Conservation (phyloP, 768 basidiomycete genomes). For the Boletus sp. region DNA sequence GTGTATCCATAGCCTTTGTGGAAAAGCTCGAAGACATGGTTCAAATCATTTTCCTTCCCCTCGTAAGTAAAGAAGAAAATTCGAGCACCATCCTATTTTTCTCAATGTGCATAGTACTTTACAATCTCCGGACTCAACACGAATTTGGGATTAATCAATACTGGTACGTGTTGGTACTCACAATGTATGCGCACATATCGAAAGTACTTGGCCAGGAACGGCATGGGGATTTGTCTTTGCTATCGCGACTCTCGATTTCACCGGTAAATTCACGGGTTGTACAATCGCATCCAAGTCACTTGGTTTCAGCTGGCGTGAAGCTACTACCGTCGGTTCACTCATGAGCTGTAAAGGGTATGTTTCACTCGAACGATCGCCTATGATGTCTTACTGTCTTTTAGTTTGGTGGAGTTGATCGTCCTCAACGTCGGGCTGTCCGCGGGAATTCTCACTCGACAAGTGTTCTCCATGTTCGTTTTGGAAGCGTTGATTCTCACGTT, state of each 20-base stretch:
- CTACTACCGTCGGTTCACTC: constrained; percentile 80
- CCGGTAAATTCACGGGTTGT: constrained; percentile 88
- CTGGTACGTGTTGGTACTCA: constrained; percentile 41
- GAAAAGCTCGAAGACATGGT: constrained; percentile 97
- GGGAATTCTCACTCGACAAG: constrained; percentile 67
- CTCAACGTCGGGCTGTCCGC: constrained; percentile 89
- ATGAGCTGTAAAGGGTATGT: constrained; percentile 95
- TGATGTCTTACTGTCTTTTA: constrained; percentile 25
- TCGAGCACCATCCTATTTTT: background rate
- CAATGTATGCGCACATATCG: background rate
- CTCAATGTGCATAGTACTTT: constrained; percentile 65
- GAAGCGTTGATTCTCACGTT: constrained; percentile 81
- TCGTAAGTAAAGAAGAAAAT: constrained; percentile 47
- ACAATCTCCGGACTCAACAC: constrained; percentile 92
- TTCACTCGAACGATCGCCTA: background rate
- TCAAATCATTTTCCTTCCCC: constrained; percentile 81
- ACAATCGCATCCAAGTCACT: constrained; percentile 60
- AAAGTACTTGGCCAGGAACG: constrained; percentile 42
- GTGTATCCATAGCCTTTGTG: constrained; percentile 77
- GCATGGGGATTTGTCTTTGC: constrained; percentile 88
- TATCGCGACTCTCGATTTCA: constrained; percentile 74
- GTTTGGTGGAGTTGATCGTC: constrained; percentile 91
- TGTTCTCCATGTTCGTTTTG: constrained; percentile 96
- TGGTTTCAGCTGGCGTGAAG: constrained; percentile 80
- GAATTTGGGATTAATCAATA: constrained; percentile 77